Base-by-base conservation (phyloP, 352 stramenopile genomes). In the Globisporangium takayamanum region DNA sequence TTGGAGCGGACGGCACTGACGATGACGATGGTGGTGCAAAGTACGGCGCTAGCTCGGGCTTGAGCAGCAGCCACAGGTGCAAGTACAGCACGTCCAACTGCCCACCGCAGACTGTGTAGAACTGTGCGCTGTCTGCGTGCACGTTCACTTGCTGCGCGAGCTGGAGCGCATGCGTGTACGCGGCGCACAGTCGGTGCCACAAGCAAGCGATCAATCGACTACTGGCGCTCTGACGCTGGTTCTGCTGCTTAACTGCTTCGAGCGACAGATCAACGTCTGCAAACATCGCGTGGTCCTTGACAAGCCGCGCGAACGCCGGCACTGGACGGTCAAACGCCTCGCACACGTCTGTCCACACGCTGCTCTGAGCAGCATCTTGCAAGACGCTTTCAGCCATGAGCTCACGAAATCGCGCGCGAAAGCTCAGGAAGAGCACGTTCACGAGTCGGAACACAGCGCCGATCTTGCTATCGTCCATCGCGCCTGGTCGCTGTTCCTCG, bases 341-440 rank as follows among this genome's bases (percentile, higher is more conserved):
- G 0, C 16, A 1, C n/a, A 63, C 57, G 8, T 63, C 15, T 1
- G 16, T 39, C 57, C 57, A 57, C 28, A 63, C 5, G 12, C 49
- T 26, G 5, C 41, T 16, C 11, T 22, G 25, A 8, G 28, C 25
- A 15, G n/a, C 28, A 20, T 26, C 28, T 30, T 10, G 6, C 28
- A 26, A 22, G 28, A 25, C 30, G 6, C 20, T 2, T 28, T 45
- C 14, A 5, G 2, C 16, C 36, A 55, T 18, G 28, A 63, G 28
- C 57, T 52, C 57, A 18, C 36, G 39, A 14, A 63, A 63, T 2
- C 33, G 57, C 41, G 20, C n/a, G 15, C 12, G 10, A 16, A 46
- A 63, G 18, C 50, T 63, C 50, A 39, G 30, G 22, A 63, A 57
- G 16, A 62, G 36, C n/a, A 62, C 57, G 22, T 62, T 57, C 49